Conservation (phyloP, 768 basidiomycete genomes). For the Hysterangium stoloniferum region DNA sequence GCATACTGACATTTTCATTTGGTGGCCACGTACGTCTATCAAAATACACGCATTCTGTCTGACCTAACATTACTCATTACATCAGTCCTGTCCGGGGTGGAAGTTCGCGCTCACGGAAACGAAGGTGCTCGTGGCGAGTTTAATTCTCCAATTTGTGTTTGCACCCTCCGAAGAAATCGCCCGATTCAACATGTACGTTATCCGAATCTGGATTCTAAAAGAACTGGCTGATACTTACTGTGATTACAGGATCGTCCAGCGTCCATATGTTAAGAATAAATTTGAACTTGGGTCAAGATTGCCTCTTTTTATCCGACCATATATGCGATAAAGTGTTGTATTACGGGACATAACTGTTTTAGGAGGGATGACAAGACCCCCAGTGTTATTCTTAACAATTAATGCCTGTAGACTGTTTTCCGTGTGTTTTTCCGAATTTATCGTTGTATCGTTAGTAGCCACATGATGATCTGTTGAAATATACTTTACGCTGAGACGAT, state of each 20-base stretch:
- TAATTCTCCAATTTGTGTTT: slow-evolving; percentile 41
- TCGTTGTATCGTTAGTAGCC: too few species aligned
- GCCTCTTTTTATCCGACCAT: slow-evolving; percentile 28
- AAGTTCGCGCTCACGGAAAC: slow-evolving; percentile 42
- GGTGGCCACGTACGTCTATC: slow-evolving; percentile 28
- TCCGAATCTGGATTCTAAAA: background rate
- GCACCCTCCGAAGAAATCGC: slow-evolving; percentile 34
- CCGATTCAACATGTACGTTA: slow-evolving; percentile 34
- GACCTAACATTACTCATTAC: background rate
- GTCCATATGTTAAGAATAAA: slow-evolving; percentile 39
- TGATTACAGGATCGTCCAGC: slow-evolving; percentile 30
- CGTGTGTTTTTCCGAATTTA: too few species aligned
- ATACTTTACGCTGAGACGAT: too few species aligned
- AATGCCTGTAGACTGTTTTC: too few species aligned
- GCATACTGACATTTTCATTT: slow-evolving; percentile 47
- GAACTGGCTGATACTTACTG: background rate
- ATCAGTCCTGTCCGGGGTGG: slow-evolving; percentile 38
- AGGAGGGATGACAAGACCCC: too few species aligned
- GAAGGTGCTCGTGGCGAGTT: slow-evolving; percentile 41
- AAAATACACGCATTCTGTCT: background rate
- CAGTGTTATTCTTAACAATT: too few species aligned
- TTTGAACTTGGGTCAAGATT: slow-evolving; percentile 34
- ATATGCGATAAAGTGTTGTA: too few species aligned
- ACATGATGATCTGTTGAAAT: too few species aligned
- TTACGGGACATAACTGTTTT: too few species aligned